Evolutionary conservation across 805 yeast species (phyloP), one percentile per base, ranked within the genome.

Genomic region (Blastobotrys muscicola): DNA sequence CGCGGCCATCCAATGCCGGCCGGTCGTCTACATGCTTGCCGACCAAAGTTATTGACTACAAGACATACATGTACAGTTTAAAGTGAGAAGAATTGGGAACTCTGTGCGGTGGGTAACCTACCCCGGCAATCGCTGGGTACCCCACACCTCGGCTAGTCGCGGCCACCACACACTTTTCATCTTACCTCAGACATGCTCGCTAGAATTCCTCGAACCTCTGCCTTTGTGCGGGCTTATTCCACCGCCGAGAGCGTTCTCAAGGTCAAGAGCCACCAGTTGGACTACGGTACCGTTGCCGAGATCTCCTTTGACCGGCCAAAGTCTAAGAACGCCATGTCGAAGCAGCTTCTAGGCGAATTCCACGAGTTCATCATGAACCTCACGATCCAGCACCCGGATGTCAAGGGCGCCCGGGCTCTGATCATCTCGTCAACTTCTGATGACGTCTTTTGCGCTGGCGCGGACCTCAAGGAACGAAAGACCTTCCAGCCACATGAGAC

Each of bases 401-500:
- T 45, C 11, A 35, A 34, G n/a, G 7, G 13, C 14, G 35, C 20
- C 6, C 49, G 59, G 11, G 59, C 54, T 0, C 48, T 59, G 36
- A 47, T 59, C n/a, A 41, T 59, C 29, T 40, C 54, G 10, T 55
- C 62, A 8, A 45, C 59, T 4, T 42, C 47, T 16, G 46, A 47
- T 11, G 49, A 50, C 20, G 51, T 55, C 8, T 57, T 57, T 47
- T 55, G 59, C 38, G 69, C 71, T 4, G 72, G 72, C 13, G 71
- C 71, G 0, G 71, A 67, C 43, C 62, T 67, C 43, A 64, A 66
- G 41, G 67, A 68, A 47, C 63, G 69, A 55, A 49, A 55, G 36
- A 39, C 55, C n/a, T 50, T 60, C 29, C 54, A 60, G 0, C 46
- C 57, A 3, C 52, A 51, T 4, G 61, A 59, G 37, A 58, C 62